Evolutionary conservation across 2,329 filamentous ascomycete species (phyloP).

Genomic region (Diaporthe caulivora): DNA sequence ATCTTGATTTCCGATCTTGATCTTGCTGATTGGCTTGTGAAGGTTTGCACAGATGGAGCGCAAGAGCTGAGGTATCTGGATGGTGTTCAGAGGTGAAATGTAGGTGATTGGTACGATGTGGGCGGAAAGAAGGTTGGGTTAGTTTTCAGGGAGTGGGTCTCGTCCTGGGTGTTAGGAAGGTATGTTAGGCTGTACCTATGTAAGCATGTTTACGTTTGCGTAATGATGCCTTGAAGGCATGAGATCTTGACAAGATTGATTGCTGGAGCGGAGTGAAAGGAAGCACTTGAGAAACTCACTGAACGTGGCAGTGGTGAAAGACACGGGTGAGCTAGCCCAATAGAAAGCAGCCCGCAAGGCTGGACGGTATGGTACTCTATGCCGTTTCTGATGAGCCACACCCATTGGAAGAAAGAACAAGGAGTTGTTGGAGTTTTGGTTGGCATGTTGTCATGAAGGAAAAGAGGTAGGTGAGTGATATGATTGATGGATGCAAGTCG

Average conservation of each 20-base stretch:
- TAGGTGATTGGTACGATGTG: background rate
- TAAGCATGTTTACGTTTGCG: background rate
- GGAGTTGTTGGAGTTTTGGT: accelerated
- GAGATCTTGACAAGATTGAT: background rate
- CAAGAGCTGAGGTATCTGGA: too few species aligned
- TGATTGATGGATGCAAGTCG: too few species aligned
- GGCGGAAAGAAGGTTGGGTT: too few species aligned
- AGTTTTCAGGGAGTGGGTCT: too few species aligned
- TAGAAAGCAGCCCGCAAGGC: too few species aligned
- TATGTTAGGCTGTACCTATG: background rate
- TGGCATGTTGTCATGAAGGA: accelerated
- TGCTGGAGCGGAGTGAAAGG: background rate
- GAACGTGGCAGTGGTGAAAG: background rate
- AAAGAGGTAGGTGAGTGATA: background rate
- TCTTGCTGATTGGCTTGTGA: accelerated
- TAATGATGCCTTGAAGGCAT: background rate
- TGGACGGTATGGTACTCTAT: too few species aligned
- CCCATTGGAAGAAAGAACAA: background rate
- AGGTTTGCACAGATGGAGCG: background rate
- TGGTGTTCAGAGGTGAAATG: background rate
- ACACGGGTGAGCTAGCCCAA: too few species aligned
- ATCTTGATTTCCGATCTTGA: background rate
- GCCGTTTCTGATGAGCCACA: background rate
- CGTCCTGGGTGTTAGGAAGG: too few species aligned
- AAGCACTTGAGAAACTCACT: background rate